These are phyloP conservation scores for Rhododendron ferrugineum DNA, from an alignment of 148 eudicot species.

Conservation along the genomic window DNA sequence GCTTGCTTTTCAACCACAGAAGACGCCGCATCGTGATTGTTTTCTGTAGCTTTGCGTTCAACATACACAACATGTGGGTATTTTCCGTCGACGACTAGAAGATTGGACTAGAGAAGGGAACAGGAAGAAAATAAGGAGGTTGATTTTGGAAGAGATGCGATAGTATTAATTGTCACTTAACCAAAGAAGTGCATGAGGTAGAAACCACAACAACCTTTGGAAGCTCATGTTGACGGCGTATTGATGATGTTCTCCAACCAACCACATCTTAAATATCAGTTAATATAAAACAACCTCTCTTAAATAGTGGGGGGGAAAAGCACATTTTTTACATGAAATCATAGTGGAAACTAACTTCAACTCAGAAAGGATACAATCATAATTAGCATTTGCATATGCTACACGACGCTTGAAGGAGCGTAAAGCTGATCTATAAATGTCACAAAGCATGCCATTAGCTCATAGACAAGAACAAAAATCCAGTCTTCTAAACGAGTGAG, in stretches of 20 bases:
- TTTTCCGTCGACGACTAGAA: constrained; percentile 45
- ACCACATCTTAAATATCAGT: constrained; percentile 59
- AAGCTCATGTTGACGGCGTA: constrained; percentile 77
- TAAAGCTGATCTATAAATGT: constrained; percentile 66
- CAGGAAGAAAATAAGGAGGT: neutral
- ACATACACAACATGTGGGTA: constrained; percentile 73
- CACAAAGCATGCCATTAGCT: constrained; percentile 14
- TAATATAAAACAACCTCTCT: constrained; percentile 27
- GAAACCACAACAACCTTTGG: constrained; percentile 44
- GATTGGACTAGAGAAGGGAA: constrained; percentile 43
- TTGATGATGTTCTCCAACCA: constrained; percentile 94
- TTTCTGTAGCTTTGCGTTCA: constrained; percentile 33
- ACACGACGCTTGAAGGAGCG: constrained; percentile 78
- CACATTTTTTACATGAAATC: neutral
- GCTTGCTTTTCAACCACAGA: constrained; percentile 29
- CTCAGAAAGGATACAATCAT: constrained; percentile 69
- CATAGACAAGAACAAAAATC: neutral
- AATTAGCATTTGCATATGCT: constrained; percentile 78
- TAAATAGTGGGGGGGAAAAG: neutral
- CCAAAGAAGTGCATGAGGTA: constrained; percentile 1
- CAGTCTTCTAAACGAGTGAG: neutral
- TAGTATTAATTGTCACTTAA: neutral
- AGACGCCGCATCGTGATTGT: constrained; percentile 17
- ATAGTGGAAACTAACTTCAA: constrained; percentile 1
- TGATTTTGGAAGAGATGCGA: neutral